Percentiles rank a stretch among this genome's conserved stretches.
phyloP scores from a whole-genome alignment of 495 filamentous ascomycete species.

The Hypoxylon cercidicola region DNA sequence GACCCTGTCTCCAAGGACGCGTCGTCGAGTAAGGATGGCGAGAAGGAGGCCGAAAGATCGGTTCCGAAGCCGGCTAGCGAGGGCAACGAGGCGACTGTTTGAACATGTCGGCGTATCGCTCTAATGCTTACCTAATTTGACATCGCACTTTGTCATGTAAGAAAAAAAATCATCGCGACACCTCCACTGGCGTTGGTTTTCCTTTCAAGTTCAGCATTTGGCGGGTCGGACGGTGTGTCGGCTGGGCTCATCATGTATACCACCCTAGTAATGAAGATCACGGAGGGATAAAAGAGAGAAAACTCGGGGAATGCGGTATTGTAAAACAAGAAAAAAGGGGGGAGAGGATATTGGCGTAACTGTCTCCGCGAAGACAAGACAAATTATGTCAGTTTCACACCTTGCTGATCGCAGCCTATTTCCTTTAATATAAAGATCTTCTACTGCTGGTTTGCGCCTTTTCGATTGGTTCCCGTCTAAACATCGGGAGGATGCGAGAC shows the following conservation, averaged over 20 bases:
- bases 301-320: constrained; percentile 24
- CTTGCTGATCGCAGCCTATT: constrained; percentile 35
- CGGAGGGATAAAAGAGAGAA: constrained; percentile 28
- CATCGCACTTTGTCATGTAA: constrained; percentile 6
- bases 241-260: constrained; percentile 34
- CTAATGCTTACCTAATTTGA: constrained; percentile 12
- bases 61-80: constrained; percentile 80
- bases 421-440: constrained; percentile 33
- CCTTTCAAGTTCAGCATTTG: constrained; percentile 22
- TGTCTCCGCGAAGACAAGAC: constrained; percentile 24
- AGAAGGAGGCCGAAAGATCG: constrained; percentile 64
- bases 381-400: constrained; percentile 33
- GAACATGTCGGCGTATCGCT: neutral
- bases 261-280: constrained; percentile 41
- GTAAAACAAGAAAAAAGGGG: constrained; percentile 23
- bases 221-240: constrained; percentile 17
- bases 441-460: constrained; percentile 6
- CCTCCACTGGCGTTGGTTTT: constrained; percentile 25
- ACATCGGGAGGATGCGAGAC: neutral
- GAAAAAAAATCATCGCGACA: constrained; percentile 25
- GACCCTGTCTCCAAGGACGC: constrained; percentile 59
- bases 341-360: constrained; percentile 21
- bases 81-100: constrained; percentile 70
- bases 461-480: constrained; percentile 8
- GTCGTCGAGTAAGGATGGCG: constrained; percentile 71